These are phyloP conservation scores for Tetraselmis chui DNA, from an alignment of 139 green algal species.

Conservation along the genomic window DNA sequence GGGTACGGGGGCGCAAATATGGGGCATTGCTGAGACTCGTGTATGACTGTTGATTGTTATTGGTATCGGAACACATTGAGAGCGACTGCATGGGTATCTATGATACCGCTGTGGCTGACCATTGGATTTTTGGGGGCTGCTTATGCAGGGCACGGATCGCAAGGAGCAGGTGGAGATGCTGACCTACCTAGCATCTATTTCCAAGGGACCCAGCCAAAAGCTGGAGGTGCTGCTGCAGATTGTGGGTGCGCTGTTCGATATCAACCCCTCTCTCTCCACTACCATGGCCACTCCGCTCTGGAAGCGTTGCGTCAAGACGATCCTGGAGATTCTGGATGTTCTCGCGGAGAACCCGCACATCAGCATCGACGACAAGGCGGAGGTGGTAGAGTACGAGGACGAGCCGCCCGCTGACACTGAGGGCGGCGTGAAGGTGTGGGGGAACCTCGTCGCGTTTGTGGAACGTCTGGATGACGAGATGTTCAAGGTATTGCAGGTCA, in stretches of 20 bases:
- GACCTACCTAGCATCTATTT: constrained; percentile 72
- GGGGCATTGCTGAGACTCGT: too few species aligned
- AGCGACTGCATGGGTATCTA: too few species aligned
- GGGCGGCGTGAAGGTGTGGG: constrained; percentile 62
- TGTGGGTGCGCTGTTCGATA: constrained; percentile 90
- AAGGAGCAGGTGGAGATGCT: constrained; percentile 92
- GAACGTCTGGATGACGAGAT: constrained; percentile 97
- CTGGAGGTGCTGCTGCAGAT: constrained; percentile 70
- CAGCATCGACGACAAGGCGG: constrained; percentile 24
- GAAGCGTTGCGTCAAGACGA: constrained; percentile 54
- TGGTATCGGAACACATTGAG: too few species aligned
- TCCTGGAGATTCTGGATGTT: constrained; percentile 43
- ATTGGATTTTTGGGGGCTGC: too few species aligned
- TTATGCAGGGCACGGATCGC: constrained; percentile 82
- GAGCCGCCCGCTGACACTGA: constrained; percentile 20
- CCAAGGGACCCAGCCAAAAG: constrained; percentile 76
- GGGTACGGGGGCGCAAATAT: too few species aligned
- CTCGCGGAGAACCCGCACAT: constrained; percentile 38
- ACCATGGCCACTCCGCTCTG: constrained; percentile 78
- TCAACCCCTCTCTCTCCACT: constrained; percentile 67
- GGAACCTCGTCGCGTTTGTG: constrained; percentile 89
- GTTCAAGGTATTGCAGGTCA: constrained; percentile 86
- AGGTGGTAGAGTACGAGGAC: constrained; percentile 23
- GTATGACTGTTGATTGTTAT: too few species aligned
- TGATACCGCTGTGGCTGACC: too few species aligned